A percentile compares a stretch with the other conserved stretches of the same genome.
Conservation (phyloP, 2,329 filamentous ascomycete species). For the Plectosphaerella plurivora region DNA sequence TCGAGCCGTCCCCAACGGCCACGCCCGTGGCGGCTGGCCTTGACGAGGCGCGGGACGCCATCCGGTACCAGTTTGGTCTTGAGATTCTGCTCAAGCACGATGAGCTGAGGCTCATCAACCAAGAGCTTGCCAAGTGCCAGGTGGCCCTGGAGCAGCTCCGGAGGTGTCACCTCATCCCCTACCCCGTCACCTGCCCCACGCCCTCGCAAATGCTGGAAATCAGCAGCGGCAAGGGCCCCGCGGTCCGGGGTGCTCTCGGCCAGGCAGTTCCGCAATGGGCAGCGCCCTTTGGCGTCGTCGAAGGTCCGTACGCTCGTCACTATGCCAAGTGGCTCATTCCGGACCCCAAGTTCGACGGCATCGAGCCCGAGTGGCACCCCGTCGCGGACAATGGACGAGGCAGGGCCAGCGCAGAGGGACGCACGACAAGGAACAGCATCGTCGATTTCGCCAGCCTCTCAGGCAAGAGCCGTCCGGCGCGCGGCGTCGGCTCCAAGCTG, state of each 20-base stretch:
- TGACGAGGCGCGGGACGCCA: constrained; percentile 61
- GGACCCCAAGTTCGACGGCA: constrained; percentile 79
- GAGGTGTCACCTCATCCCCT: constrained; percentile 87
- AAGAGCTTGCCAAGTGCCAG: constrained; percentile 95
- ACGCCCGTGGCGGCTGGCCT: constrained; percentile 23
- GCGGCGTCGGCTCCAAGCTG: constrained; percentile 56
- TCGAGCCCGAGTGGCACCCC: constrained; percentile 41
- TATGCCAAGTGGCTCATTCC: constrained; percentile 94
- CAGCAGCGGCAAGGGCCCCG: constrained; percentile 68
- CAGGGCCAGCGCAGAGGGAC: constrained; percentile 58
- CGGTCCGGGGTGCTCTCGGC: constrained; percentile 57
- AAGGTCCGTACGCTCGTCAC: constrained; percentile 90
- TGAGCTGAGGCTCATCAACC: constrained; percentile 89
- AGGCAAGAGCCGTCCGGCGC: constrained; percentile 46
- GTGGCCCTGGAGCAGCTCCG: constrained; percentile 88
- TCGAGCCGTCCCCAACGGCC: constrained; percentile 1
- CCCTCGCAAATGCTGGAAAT: constrained; percentile 66
- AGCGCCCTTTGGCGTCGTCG: constrained; percentile 82
- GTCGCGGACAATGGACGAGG: constrained; percentile 34
- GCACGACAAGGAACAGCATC: constrained; percentile 74
- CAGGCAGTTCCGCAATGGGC: constrained; percentile 70
- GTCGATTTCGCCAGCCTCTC: constrained; percentile 42
- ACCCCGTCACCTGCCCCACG: constrained; percentile 66
- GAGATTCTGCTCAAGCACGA: constrained; percentile 93
- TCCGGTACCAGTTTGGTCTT: constrained; percentile 83